Evolutionary conservation across 2,329 filamentous ascomycete genomes (phyloP).

Genomic region (Penicillium sp.): DNA sequence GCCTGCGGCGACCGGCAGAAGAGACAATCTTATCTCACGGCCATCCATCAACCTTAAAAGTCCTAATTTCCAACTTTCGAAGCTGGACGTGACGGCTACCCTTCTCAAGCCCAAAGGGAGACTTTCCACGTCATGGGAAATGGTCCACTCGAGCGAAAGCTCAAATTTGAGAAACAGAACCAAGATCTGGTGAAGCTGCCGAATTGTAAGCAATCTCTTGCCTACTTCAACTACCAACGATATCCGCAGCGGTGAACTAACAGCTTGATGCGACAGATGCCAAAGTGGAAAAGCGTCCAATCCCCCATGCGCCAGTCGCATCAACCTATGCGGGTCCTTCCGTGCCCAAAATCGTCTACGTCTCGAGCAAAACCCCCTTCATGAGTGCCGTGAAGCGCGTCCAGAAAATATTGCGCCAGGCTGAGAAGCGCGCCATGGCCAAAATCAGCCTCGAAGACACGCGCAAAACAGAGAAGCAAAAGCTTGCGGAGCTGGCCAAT

Average conservation of each 20-base stretch:
- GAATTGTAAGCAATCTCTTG: slow-evolving; percentile 32
- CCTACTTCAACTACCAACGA: slow-evolving; percentile 2
- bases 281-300: slow-evolving; percentile 59
- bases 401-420: slow-evolving; percentile 57
- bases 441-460: slow-evolving; percentile 43
- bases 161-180: slow-evolving; percentile 47
- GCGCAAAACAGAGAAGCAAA: slow-evolving; percentile 36
- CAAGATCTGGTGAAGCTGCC: slow-evolving; percentile 40
- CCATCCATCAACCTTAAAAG: neutral
- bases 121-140: slow-evolving; percentile 24
- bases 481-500: slow-evolving; percentile 36
- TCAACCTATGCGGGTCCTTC: slow-evolving; percentile 56
- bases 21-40: slow-evolving; percentile 18
- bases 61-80: neutral
- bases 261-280: slow-evolving; percentile 42
- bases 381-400: slow-evolving; percentile 64
- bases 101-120: neutral
- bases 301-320: slow-evolving; percentile 60
- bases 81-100: neutral
- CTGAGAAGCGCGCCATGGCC: slow-evolving; percentile 56
- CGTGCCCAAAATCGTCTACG: slow-evolving; percentile 60
- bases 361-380: slow-evolving; percentile 59
- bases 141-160: slow-evolving; percentile 27
- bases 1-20: slow-evolving; percentile 16
- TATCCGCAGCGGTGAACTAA: slow-evolving; percentile 3